Percentiles rank a stretch among this genome's conserved stretches.
Evolutionary conservation across 202 grass and related monocot genomes (phyloP).

Genomic region (Panicum virgatum): DNA sequence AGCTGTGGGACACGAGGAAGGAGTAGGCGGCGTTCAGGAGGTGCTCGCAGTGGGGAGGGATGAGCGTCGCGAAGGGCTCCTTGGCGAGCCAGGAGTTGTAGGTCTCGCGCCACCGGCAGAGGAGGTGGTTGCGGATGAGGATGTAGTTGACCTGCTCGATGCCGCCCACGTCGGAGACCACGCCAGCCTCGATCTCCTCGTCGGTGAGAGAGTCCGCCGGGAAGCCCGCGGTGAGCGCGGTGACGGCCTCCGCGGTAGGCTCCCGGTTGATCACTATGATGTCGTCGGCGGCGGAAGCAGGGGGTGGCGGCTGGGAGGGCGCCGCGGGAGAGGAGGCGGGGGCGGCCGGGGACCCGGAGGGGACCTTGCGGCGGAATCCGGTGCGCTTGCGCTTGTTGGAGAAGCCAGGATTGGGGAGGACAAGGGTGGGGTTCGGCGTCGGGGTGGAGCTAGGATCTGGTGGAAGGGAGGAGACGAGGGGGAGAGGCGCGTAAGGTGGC

Average conservation of each 20-base stretch:
- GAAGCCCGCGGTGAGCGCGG: slow-evolving; percentile 82
- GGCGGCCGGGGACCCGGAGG: slow-evolving; percentile 35
- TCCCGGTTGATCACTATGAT: slow-evolving; percentile 99
- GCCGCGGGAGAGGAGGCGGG: background rate
- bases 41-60: slow-evolving; percentile 78
- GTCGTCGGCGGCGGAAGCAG: slow-evolving; percentile 69
- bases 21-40: slow-evolving; percentile 86
- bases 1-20: slow-evolving; percentile 80
- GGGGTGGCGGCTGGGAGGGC: background rate
- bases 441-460: slow-evolving; percentile 42
- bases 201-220: slow-evolving; percentile 94
- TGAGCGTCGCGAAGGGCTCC: slow-evolving; percentile 61
- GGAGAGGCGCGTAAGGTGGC: slow-evolving; percentile 36
- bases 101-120: slow-evolving; percentile 82
- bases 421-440: slow-evolving; percentile 19
- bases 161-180: slow-evolving; percentile 86
- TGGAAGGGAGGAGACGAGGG: slow-evolving; percentile 34
- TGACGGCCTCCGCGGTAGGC: slow-evolving; percentile 86
- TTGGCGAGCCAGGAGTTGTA: slow-evolving; percentile 74
- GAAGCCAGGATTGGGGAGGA: slow-evolving; percentile 51
- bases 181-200: slow-evolving; percentile 95
- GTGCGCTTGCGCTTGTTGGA: slow-evolving; percentile 92
- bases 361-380: slow-evolving; percentile 79
- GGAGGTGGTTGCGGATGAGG: slow-evolving; percentile 91
- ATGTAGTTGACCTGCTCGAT: slow-evolving; percentile 99